These are phyloP conservation scores for Vaccinium macrocarpon DNA, from an alignment of 148 eudicot species.

Conservation along the genomic window DNA sequence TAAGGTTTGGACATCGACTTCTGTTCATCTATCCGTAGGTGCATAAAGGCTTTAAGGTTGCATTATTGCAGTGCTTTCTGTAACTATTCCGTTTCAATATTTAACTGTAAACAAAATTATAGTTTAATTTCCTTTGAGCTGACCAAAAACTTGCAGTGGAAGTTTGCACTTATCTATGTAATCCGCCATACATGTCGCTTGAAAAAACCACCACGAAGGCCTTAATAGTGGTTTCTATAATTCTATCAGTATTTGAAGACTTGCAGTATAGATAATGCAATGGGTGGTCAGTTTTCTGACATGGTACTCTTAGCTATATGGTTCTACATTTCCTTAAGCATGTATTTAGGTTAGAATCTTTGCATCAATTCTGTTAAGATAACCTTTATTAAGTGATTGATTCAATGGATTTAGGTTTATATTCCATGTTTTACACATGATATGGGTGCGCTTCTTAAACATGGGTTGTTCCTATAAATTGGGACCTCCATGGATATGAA, in stretches of 20 bases:
- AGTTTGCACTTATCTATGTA: neutral
- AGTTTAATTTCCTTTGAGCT: neutral
- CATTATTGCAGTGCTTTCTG: constrained; percentile 4
- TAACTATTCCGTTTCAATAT: neutral
- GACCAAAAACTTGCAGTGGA: neutral
- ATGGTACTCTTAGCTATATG: neutral
- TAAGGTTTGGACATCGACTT: constrained; percentile 46
- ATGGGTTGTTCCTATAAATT: neutral
- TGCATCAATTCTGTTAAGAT: too few species aligned
- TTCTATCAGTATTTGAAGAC: neutral
- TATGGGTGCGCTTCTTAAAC: neutral
- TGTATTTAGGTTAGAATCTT: too few species aligned
- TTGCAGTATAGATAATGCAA: neutral
- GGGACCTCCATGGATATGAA: neutral
- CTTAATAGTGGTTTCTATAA: neutral
- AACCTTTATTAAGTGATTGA: neutral
- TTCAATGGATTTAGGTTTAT: neutral
- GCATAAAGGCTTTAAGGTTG: constrained; percentile 3
- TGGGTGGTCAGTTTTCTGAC: neutral
- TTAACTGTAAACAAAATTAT: neutral
- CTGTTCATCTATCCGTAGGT: constrained; percentile 10
- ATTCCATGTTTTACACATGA: constrained; percentile 2
- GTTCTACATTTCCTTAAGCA: constrained; percentile 7
- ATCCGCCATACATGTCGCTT: neutral
- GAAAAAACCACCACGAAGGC: neutral